phyloP scores from a whole-genome alignment of 2,329 filamentous ascomycete genomes.

The Penicillium aurantiogriseum region DNA sequence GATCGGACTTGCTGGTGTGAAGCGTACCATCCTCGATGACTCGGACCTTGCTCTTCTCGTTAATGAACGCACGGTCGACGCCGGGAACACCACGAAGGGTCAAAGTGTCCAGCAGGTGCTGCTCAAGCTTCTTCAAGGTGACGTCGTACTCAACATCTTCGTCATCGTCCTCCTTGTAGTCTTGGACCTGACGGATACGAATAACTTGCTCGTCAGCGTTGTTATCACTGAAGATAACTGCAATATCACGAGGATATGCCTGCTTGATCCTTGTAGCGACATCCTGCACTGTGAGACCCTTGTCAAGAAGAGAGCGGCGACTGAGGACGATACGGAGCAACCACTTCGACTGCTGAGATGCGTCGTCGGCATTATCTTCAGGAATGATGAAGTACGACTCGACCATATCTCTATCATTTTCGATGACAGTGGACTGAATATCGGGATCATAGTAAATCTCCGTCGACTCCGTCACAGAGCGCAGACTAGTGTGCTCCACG shows the following conservation, averaged over 20 bases:
- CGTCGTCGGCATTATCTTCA: slow-evolving; percentile 69
- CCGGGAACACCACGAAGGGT: slow-evolving; percentile 87
- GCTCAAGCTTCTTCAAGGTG: slow-evolving; percentile 87
- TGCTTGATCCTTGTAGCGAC: slow-evolving; percentile 88
- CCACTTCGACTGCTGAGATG: slow-evolving; percentile 80
- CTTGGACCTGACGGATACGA: slow-evolving; percentile 77
- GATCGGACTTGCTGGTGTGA: slow-evolving; percentile 69
- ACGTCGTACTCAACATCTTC: slow-evolving; percentile 79
- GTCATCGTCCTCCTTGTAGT: slow-evolving; percentile 70
- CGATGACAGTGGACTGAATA: slow-evolving; percentile 78
- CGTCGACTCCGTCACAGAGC: slow-evolving; percentile 84
- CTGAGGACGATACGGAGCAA: slow-evolving; percentile 89
- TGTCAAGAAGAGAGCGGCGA: slow-evolving; percentile 92
- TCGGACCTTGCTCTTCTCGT: slow-evolving; percentile 70
- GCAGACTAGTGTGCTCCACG: slow-evolving; percentile 91
- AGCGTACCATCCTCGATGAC: slow-evolving; percentile 69
- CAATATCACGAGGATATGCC: slow-evolving; percentile 78
- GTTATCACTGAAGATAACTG: slow-evolving; percentile 95
- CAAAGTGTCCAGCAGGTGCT: slow-evolving; percentile 85
- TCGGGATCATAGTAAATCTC: slow-evolving; percentile 98
- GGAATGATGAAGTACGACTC: slow-evolving; percentile 96
- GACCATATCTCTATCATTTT: slow-evolving; percentile 87
- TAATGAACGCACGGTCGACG: slow-evolving; percentile 90
- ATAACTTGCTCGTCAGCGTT: slow-evolving; percentile 95
- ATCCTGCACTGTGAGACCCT: slow-evolving; percentile 81